phyloP scores from a whole-genome alignment of 805 yeast genomes.

The Wickerhamomyces mucosus region DNA sequence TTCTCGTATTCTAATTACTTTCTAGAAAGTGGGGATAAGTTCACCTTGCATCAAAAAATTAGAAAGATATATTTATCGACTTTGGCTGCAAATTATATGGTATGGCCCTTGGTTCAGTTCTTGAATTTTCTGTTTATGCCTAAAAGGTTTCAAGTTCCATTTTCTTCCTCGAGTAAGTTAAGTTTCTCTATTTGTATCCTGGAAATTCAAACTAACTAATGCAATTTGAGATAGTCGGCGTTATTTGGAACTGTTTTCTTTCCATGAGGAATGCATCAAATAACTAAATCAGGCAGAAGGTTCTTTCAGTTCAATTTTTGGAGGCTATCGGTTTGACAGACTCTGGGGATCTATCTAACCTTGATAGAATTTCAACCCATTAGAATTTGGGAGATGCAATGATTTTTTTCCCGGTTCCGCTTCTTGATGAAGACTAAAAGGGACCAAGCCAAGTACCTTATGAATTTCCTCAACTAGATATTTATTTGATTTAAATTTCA shows the following conservation, averaged over 20 bases:
- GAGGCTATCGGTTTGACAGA: no score
- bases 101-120: conserved; percentile 82
- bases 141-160: conserved; percentile 75
- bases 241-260: conserved; percentile 88
- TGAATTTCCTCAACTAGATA: no score
- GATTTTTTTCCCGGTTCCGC: no score
- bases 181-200: neutral
- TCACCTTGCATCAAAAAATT: conserved; percentile 56
- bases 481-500: no score
- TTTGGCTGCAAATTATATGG: conserved; percentile 52
- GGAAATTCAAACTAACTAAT: conserved; percentile 8
- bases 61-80: conserved; percentile 60
- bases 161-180: conserved; percentile 65
- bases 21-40: conserved; percentile 63
- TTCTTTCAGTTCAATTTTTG: no score
- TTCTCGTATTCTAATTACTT: conserved; percentile 78
- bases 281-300: no score
- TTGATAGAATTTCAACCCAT: no score
- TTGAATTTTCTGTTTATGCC: conserved; percentile 67
- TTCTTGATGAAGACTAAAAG: no score
- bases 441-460: no score
- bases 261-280: conserved; percentile 64
- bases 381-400: no score
- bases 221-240: conserved; percentile 39
- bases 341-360: no score